Base-by-base conservation (phyloP, 768 basidiomycete species). In the Tricholoma hemisulphureum region DNA sequence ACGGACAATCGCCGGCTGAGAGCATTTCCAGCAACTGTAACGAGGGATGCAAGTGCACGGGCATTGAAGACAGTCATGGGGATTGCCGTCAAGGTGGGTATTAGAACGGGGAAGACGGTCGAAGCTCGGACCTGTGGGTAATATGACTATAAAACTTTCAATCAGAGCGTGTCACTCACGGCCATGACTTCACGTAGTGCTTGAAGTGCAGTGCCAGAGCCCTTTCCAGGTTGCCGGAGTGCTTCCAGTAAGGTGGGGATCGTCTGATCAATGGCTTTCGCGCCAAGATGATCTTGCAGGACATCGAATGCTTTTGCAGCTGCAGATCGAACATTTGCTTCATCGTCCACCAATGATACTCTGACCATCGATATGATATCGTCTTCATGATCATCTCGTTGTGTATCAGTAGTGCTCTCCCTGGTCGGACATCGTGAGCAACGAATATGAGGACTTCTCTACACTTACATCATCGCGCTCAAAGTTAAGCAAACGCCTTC, bases 11-110 rank as follows among this genome's bases (percentile, higher is more conserved):
- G 85, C 65, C 84, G 85, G 74, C 90, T 97, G 53, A 98, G 76
- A 0, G 97, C 94, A 53, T 81, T 83, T 2, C 97, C 96, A 35
- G 97, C 97, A 10, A 98, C 97, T 0, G 91, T 90, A 13, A 98
- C 94, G 35, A 99, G 80, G 0, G 95, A 88, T 2, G 88, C 89
- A 9, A 98, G 77, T 2, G 96, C 97, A 5, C 88, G 86, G 16
- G 91, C 93, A 67, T 98, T 98, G 86, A 98, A 98, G 8, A 89
- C 85, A 3, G 95, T 87, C 84, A 98, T 96, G 0, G 95, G 97
- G 6, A 83, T 83, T 4, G 90, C 84, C 37, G 91, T 95, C 58
- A 99, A 77, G 1, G 95, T 96, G 0, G 95, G 97, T 57, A 99
- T 93, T 56, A 98, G 78, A 18, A 98, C 91, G 0, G 97, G 97